Percentiles rank a stretch among this genome's conserved stretches.
Conservation (phyloP, 2,329 filamentous ascomycete genomes). For the Cytospora piceae region DNA sequence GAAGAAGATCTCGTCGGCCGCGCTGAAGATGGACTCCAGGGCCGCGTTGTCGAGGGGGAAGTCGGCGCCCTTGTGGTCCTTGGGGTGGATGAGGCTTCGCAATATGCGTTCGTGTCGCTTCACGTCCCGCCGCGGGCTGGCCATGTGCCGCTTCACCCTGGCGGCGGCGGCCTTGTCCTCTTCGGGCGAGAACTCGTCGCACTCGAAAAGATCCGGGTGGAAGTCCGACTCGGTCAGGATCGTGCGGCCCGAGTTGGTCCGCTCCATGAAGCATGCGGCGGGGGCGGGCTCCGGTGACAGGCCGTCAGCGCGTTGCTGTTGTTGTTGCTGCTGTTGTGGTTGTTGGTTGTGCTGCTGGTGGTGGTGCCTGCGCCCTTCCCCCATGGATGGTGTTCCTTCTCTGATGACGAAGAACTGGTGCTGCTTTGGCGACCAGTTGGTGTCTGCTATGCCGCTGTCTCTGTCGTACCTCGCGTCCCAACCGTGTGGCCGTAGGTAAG, state of each 20-base stretch:
- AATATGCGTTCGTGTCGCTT: constrained; percentile 59
- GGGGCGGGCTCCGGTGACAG: constrained; percentile 22
- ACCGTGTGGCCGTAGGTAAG: constrained; percentile 12
- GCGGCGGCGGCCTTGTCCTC: constrained; percentile 53
- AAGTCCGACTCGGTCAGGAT: constrained; percentile 47
- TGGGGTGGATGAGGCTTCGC: constrained; percentile 59
- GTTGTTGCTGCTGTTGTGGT: constrained; percentile 8
- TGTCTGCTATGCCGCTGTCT: constrained; percentile 19
- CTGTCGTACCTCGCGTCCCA: constrained; percentile 23
- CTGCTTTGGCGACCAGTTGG: constrained; percentile 27
- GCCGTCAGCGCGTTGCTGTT: constrained; percentile 12
- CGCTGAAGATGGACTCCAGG: constrained; percentile 61
- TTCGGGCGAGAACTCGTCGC: constrained; percentile 43
- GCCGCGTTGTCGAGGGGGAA: constrained; percentile 61
- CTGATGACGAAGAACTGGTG: constrained; percentile 41
- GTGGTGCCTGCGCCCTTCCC: constrained; percentile 29
- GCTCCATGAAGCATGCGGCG: constrained; percentile 45
- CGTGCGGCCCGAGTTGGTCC: constrained; percentile 53
- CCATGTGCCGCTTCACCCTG: constrained; percentile 53
- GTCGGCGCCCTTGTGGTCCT: constrained; percentile 44
- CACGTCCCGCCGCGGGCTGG: constrained; percentile 51
- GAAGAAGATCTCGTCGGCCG: constrained; percentile 68
- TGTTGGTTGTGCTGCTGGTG: neutral
- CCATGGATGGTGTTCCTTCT: constrained; percentile 32
- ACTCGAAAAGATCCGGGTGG: constrained; percentile 29